Evolutionary conservation across 495 filamentous ascomycete species (phyloP).

Genomic region (Penicillium dipodomyicola): DNA sequence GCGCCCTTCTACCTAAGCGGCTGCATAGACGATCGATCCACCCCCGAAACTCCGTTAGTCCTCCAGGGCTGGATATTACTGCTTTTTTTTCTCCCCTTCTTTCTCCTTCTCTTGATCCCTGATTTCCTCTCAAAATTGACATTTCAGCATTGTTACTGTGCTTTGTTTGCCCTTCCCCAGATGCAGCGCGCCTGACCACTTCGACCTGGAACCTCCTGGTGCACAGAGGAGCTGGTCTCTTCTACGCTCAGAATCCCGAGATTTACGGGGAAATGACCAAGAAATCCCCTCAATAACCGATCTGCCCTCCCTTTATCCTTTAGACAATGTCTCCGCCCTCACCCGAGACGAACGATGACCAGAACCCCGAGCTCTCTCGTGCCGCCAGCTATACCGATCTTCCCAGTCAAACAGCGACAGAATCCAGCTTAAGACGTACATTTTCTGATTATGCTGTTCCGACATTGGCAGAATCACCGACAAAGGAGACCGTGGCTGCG

Average conservation of each 20-base stretch:
- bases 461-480: constrained; percentile 34
- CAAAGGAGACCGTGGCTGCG: constrained; percentile 45
- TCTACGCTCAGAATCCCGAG: constrained; percentile 20
- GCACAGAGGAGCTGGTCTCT: constrained; percentile 47
- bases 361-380: constrained; percentile 30
- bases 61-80: not conserved
- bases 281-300: constrained; percentile 14
- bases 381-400: constrained; percentile 48
- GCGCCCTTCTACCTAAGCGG: constrained; percentile 14
- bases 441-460: constrained; percentile 45
- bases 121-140: not conserved
- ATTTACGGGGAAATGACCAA: constrained; percentile 32
- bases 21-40: constrained; percentile 25
- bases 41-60: constrained; percentile 7
- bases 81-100: not conserved
- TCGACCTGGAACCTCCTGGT: constrained; percentile 22
- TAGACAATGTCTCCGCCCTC: constrained; percentile 39
- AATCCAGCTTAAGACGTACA: constrained; percentile 37
- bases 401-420: constrained; percentile 26
- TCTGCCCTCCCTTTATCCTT: constrained; percentile 3
- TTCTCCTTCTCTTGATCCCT: not conserved
- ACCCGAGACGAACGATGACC: constrained; percentile 30
- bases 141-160: constrained; percentile 1
- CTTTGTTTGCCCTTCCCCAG: constrained; percentile 11
- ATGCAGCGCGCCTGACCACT: constrained; percentile 30